phyloP scores from a whole-genome alignment of 306 rosid genomes.

The Vigna unguiculata region DNA sequence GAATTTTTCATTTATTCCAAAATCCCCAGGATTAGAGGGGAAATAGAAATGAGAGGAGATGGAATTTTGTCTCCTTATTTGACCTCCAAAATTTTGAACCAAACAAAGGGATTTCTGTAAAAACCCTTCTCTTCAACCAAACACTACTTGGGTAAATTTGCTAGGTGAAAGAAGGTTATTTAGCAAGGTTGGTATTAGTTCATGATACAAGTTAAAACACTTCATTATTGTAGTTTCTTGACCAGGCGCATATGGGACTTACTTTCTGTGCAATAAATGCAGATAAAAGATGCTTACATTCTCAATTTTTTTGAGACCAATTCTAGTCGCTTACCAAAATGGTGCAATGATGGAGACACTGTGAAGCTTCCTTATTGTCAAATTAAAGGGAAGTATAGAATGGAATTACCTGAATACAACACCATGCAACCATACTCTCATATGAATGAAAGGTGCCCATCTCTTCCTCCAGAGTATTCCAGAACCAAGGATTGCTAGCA shows the following conservation, averaged over 20 bases:
- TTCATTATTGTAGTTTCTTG: conserved; percentile 38
- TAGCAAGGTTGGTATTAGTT: conserved; percentile 14
- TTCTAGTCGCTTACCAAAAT: conserved; percentile 81
- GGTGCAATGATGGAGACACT: conserved; percentile 88
- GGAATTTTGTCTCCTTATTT: background rate
- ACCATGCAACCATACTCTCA: conserved; percentile 73
- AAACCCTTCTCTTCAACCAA: background rate
- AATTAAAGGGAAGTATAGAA: conserved; percentile 84
- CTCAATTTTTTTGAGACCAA: conserved; percentile 86
- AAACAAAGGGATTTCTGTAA: background rate
- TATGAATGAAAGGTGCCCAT: conserved; percentile 96
- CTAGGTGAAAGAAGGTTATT: background rate
- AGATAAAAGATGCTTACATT: conserved; percentile 93
- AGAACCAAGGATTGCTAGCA: conserved; percentile 75
- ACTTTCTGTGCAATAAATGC: conserved; percentile 49
- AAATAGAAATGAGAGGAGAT: background rate
- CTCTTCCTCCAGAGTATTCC: conserved; percentile 81
- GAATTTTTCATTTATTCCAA: background rate
- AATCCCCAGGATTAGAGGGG: background rate
- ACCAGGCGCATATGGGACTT: conserved; percentile 20
- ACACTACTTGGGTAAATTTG: background rate
- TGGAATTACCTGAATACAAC: conserved; percentile 93
- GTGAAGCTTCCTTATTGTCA: conserved; percentile 94
- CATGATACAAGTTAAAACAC: conserved; percentile 17
- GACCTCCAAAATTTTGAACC: background rate